phyloP scores from a whole-genome alignment of 2,329 filamentous ascomycete species.

The Paraphoma chrysanthemicola region DNA sequence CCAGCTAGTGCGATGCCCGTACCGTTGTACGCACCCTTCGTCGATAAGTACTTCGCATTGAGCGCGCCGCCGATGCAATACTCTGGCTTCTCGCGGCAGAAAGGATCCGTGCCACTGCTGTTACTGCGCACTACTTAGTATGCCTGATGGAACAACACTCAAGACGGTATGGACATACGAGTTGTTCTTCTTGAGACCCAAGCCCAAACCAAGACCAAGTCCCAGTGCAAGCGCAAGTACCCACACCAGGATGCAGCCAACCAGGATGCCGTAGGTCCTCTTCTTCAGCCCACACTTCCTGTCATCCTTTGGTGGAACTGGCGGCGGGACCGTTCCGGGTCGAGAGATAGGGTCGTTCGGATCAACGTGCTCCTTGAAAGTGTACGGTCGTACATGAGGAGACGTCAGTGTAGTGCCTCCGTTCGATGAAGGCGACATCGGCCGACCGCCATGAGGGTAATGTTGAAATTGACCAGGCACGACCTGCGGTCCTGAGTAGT shows the following conservation, averaged over 20 bases:
- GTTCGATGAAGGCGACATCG: slow-evolving; percentile 24
- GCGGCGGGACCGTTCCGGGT: slow-evolving; percentile 17
- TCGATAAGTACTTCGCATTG: slow-evolving; percentile 47
- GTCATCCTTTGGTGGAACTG: slow-evolving; percentile 23
- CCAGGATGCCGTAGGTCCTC: slow-evolving; percentile 28
- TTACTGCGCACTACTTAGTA: slow-evolving; percentile 1
- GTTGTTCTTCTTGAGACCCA: slow-evolving; percentile 37
- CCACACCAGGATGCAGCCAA: slow-evolving; percentile 31
- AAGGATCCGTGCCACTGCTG: slow-evolving; percentile 20
- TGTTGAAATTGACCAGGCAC: slow-evolving; percentile 23
- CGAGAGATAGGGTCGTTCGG: slow-evolving; percentile 16
- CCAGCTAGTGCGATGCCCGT: slow-evolving; percentile 55
- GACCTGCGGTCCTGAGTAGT: slow-evolving; percentile 32
- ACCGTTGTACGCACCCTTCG: slow-evolving; percentile 55
- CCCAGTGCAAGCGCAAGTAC: slow-evolving; percentile 45
- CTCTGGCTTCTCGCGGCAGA: slow-evolving; percentile 35
- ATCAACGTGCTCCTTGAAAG: slow-evolving; percentile 34
- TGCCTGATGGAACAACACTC: not conserved
- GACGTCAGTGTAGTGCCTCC: slow-evolving; percentile 23
- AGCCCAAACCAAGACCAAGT: slow-evolving; percentile 46
- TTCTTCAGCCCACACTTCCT: slow-evolving; percentile 35
- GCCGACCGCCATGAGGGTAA: slow-evolving; percentile 18
- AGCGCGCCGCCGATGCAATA: slow-evolving; percentile 50
- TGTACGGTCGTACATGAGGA: slow-evolving; percentile 24
- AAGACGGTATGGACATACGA: slow-evolving; percentile 7